These are phyloP conservation scores for Picocystis sp. DNA, from an alignment of 163 green algal genomes.

Conservation along the genomic window DNA sequence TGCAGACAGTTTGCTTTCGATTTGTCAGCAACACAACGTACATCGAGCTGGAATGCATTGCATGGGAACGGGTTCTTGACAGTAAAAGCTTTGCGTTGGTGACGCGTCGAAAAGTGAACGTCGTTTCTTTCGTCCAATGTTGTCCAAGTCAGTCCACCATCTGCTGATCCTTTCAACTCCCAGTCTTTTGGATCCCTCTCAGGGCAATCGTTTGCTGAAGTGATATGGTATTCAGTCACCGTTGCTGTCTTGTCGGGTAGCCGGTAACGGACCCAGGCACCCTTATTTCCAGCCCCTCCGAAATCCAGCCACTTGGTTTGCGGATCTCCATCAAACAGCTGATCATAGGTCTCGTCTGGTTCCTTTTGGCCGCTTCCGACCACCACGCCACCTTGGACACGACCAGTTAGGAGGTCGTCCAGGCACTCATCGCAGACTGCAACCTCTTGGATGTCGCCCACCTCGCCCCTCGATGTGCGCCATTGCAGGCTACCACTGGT, in stretches of 20 bases:
- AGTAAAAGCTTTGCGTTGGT: too few species aligned
- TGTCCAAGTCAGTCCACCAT: not conserved
- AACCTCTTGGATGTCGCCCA: too few species aligned
- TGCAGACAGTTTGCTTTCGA: too few species aligned
- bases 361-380: constrained; percentile 24
- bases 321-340: constrained; percentile 17
- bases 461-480: too few species aligned
- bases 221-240: constrained; percentile 20
- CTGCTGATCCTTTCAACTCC: constrained; percentile 22
- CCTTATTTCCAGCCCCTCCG: constrained; percentile 15
- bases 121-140: too few species aligned
- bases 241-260: constrained; percentile 2
- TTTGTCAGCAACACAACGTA: too few species aligned
- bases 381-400: constrained; percentile 20
- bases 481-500: too few species aligned
- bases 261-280: constrained; percentile 28
- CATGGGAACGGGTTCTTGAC: too few species aligned
- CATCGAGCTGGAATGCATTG: too few species aligned
- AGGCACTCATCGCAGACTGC: too few species aligned
- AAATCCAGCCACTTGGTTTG: constrained; percentile 38
- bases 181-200: constrained; percentile 26
- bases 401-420: not conserved
- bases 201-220: constrained; percentile 22
- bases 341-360: constrained; percentile 10
- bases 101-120: too few species aligned